Conservation (phyloP, 2,329 filamentous ascomycete species). For the Eutypa lata region DNA sequence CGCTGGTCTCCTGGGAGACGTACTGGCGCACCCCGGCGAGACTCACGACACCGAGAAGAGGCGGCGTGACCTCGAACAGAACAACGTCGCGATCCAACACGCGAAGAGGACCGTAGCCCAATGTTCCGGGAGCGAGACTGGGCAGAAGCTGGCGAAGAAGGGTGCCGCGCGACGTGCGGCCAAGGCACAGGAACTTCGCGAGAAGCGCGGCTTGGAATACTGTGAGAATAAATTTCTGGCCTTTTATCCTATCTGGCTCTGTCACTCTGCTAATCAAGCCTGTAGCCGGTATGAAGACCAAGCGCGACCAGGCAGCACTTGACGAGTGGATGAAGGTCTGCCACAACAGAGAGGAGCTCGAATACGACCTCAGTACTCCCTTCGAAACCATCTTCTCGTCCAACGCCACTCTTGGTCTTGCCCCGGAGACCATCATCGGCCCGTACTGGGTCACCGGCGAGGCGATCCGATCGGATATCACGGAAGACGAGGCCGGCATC, state of each 20-base stretch:
- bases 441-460: slow-evolving; percentile 28
- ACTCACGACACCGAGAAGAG: slow-evolving; percentile 25
- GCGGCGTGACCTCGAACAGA: slow-evolving; percentile 27
- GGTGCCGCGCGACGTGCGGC: slow-evolving; percentile 31
- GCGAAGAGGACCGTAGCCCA: slow-evolving; percentile 32
- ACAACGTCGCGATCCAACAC: slow-evolving; percentile 26
- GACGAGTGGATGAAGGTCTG: slow-evolving; percentile 16
- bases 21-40: slow-evolving; percentile 35
- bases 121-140: slow-evolving; percentile 28
- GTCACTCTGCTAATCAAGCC: background rate
- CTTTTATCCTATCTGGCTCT: slow-evolving; percentile 1
- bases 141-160: slow-evolving; percentile 30
- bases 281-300: slow-evolving; percentile 15
- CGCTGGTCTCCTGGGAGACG: slow-evolving; percentile 5
- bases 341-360: slow-evolving; percentile 14
- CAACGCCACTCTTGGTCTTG: slow-evolving; percentile 19
- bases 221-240: slow-evolving; percentile 8
- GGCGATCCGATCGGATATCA: slow-evolving; percentile 31
- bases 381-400: slow-evolving; percentile 15
- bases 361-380: slow-evolving; percentile 16
- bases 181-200: slow-evolving; percentile 30
- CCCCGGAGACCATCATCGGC: slow-evolving; percentile 20
- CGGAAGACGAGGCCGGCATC: slow-evolving; percentile 31
- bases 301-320: slow-evolving; percentile 16
- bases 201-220: slow-evolving; percentile 26